Conservation (phyloP, 2,329 filamentous ascomycete genomes). For the Arthrinium phaeospermum region DNA sequence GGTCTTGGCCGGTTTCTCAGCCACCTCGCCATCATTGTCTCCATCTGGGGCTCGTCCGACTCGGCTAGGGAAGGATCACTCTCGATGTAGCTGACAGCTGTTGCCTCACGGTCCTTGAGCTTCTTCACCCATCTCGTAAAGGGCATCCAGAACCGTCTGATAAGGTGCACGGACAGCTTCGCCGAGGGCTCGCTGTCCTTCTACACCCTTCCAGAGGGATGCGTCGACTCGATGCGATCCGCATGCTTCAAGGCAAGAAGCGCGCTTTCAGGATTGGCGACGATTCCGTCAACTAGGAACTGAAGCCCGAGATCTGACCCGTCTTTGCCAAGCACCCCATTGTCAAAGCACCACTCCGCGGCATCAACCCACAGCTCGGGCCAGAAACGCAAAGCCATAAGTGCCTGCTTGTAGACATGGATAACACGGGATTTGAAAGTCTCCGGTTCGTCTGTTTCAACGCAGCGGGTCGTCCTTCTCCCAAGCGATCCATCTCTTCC, state of each 20-base stretch:
- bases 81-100: conserved; percentile 62
- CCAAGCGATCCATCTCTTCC: conserved; percentile 95
- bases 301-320: conserved; percentile 68
- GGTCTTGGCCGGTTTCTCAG: conserved; percentile 46
- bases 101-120: conserved; percentile 66
- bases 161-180: conserved; percentile 82
- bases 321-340: conserved; percentile 66
- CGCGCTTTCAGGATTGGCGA: conserved; percentile 92
- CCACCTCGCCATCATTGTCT: conserved; percentile 58
- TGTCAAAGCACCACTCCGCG: conserved; percentile 88
- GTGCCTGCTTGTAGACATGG: conserved; percentile 90
- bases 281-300: conserved; percentile 81
- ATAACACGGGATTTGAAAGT: conserved; percentile 80
- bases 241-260: conserved; percentile 88
- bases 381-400: conserved; percentile 94
- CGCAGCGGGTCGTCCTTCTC: conserved; percentile 88
- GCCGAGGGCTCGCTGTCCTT: conserved; percentile 76
- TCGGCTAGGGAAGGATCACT: conserved; percentile 51
- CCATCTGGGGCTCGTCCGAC: conserved; percentile 42
- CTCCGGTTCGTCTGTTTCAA: conserved; percentile 80
- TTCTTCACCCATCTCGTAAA: conserved; percentile 88
- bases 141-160: conserved; percentile 78
- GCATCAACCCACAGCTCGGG: conserved; percentile 96
- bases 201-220: conserved; percentile 76
- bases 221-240: conserved; percentile 82